Percentiles rank a stretch among this genome's conserved stretches.
phyloP scores from a whole-genome alignment of 106 monocot species.

The Xerophyta viscosa region DNA sequence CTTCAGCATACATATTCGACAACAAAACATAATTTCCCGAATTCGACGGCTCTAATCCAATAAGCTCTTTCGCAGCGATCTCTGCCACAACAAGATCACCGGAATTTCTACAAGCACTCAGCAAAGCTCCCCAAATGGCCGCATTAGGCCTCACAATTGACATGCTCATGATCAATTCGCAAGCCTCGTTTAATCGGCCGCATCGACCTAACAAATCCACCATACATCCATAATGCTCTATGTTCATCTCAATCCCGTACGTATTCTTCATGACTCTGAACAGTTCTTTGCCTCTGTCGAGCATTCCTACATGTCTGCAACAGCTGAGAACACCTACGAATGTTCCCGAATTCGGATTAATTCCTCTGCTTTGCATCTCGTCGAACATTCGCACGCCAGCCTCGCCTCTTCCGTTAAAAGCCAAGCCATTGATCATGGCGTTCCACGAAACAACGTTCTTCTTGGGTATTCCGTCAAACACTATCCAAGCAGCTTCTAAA shows the following conservation, averaged over 20 bases:
- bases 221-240: constrained; percentile 40
- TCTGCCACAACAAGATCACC: constrained; percentile 15
- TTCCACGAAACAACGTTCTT: constrained; percentile 32
- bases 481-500: constrained; percentile 3
- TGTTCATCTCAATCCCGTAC: constrained; percentile 5
- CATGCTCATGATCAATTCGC: constrained; percentile 21
- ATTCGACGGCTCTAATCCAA: constrained; percentile 22
- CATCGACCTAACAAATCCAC: constrained; percentile 32
- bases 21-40: constrained; percentile 29
- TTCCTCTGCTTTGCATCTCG: constrained; percentile 6
- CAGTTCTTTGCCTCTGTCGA: constrained; percentile 10
- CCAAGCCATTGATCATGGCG: constrained; percentile 21
- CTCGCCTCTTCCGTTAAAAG: constrained; percentile 13
- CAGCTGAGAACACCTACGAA: constrained; percentile 17
- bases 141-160: constrained; percentile 15
- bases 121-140: constrained; percentile 28
- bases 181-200: constrained; percentile 25
- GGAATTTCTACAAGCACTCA: constrained; percentile 20
- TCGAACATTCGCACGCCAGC: constrained; percentile 20
- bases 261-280: constrained; percentile 11
- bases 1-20: constrained; percentile 27
- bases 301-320: constrained; percentile 22
- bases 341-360: constrained; percentile 14
- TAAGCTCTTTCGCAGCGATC: constrained; percentile 14
- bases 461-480: constrained; percentile 13